Base-by-base conservation (phyloP, 768 basidiomycete genomes). In the Exsudoporus frostii region DNA sequence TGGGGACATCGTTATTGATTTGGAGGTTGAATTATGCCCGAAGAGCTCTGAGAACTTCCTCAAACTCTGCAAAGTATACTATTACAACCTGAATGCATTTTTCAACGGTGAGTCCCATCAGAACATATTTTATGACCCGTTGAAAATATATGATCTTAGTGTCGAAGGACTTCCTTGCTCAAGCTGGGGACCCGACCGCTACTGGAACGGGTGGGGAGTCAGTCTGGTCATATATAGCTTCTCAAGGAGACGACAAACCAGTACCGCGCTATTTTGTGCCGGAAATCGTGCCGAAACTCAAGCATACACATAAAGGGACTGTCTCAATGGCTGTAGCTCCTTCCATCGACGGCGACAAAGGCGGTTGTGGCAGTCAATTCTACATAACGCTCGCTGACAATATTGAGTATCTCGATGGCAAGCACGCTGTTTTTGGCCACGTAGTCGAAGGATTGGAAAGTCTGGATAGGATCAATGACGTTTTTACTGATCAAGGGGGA, bases 311-410 rank as follows among this genome's bases (percentile, higher is more conserved):
- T 9, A 85, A 81, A 59, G 97, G 97, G 19, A 98, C 93, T 0
- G 89, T 99, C 15, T 98, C 94, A 0, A 98, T 98, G 97, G 97
- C 97, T 8, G 84, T 98, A 10, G 90, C 96, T 3, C 93, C 93
- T n/a, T 75, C 83, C 1, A 59, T 87, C 13, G 85, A 83, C 46
- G 83, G 79, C 4, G 74, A 81, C 43, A 73, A 74, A 56, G 88
- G 82, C n/a, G 88, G 94, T 14, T 93, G 92, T 60, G 96, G 93
- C 11, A 90, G 88, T 61, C 97, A 98, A 64, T 99, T 98, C 76
- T 99, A 98, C 72, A 81, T 99, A 64, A 99, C 97, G 0, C 79
- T 99, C 3, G 85, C 78, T 11, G 89, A 95, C 60, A 84, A 85
- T 54, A 90, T 97, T 67, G 94, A 97, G 55, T 98, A 98, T 67